phyloP scores from a whole-genome alignment of 129 eudicot genomes.

The Ambrosia trifida region DNA sequence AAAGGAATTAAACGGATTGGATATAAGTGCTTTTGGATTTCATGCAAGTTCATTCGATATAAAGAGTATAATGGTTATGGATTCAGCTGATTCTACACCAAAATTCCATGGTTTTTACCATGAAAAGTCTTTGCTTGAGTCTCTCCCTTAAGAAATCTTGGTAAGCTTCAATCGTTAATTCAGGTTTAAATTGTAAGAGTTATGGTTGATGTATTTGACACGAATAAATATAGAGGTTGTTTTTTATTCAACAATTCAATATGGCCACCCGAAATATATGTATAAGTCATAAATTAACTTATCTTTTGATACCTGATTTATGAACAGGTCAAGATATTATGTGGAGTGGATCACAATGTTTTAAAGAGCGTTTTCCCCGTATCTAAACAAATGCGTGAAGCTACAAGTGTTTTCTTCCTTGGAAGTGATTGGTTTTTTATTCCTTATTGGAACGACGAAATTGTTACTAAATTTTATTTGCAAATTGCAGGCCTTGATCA shows the following conservation, averaged over 20 bases:
- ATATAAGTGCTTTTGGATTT: no score
- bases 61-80: no score
- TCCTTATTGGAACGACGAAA: neutral
- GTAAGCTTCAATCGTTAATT: neutral
- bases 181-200: neutral
- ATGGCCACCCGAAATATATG: neutral
- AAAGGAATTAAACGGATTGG: no score
- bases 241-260: neutral
- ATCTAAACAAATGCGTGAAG: constrained; percentile 52
- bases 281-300: neutral
- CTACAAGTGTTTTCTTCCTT: constrained; percentile 36
- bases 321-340: constrained; percentile 54
- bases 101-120: no score
- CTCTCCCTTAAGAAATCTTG: neutral
- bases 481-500: constrained; percentile 39
- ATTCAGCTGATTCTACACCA: no score
- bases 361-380: constrained; percentile 49
- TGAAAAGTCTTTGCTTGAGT: neutral
- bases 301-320: neutral
- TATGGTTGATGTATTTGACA: neutral
- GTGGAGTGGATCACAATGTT: constrained; percentile 65
- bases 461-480: neutral
- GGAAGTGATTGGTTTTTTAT: neutral
- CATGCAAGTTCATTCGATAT: no score
- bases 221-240: neutral